Conservation (phyloP, 495 filamentous ascomycete species). For the Neurospora sp. region DNA sequence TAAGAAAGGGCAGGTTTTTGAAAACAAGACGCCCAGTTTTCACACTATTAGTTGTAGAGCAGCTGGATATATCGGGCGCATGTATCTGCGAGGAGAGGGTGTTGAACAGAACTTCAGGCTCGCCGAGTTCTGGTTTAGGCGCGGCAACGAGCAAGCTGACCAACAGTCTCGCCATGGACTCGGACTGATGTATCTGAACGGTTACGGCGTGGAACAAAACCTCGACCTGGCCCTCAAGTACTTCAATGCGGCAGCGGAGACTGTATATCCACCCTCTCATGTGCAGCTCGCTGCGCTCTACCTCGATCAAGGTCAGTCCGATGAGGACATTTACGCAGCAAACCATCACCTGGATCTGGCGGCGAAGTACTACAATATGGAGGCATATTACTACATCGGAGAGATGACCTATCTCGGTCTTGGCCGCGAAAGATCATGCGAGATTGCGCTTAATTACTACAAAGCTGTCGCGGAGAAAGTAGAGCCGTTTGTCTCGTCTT, state of each 20-base stretch:
- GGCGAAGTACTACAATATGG: conserved; percentile 76
- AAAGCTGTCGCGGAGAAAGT: conserved; percentile 90
- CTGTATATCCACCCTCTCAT: conserved; percentile 74
- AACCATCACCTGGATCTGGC: conserved; percentile 89
- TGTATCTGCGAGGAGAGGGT: conserved; percentile 89
- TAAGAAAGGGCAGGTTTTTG: conserved; percentile 41
- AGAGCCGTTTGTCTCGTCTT: conserved; percentile 74
- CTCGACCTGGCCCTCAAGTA: conserved; percentile 62
- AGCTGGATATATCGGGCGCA: conserved; percentile 83
- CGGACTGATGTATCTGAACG: conserved; percentile 79
- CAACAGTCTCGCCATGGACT: conserved; percentile 76
- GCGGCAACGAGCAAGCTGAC: conserved; percentile 71
- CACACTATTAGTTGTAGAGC: conserved; percentile 84
- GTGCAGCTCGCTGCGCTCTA: conserved; percentile 78
- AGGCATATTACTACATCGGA: conserved; percentile 91
- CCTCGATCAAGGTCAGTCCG: conserved; percentile 76
- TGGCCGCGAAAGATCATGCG: conserved; percentile 71
- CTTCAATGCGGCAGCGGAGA: conserved; percentile 74
- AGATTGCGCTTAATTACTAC: conserved; percentile 76
- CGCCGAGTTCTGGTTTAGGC: conserved; percentile 78
- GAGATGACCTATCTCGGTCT: conserved; percentile 78
- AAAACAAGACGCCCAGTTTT: conserved; percentile 41
- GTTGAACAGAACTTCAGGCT: conserved; percentile 67
- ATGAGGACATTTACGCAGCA: conserved; percentile 48
- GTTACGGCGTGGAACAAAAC: conserved; percentile 70